phyloP scores from a whole-genome alignment of 2,329 filamentous ascomycete species.

The Pseudogymnoascus sp. region DNA sequence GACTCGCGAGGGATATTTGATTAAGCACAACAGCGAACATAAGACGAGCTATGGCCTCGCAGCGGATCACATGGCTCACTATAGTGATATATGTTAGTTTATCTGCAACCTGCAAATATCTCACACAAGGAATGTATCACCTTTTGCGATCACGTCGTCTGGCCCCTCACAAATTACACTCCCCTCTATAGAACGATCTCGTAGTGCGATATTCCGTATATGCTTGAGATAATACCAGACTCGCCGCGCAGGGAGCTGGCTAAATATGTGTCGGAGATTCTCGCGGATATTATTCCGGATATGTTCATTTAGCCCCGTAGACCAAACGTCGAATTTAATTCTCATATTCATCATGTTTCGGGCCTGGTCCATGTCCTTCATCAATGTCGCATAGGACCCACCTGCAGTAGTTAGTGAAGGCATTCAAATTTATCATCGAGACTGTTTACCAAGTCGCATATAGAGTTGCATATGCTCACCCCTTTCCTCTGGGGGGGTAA shows the following conservation, averaged over 20 bases:
- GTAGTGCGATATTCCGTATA: constrained; percentile 14
- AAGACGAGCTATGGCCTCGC: background rate
- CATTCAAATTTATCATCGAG: background rate
- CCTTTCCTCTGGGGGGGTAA: background rate
- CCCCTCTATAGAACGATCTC: background rate
- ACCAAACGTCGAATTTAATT: constrained; percentile 31
- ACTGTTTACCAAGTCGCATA: background rate
- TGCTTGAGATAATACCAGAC: constrained; percentile 26
- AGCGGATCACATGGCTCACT: constrained; percentile 12
- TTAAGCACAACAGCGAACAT: constrained; percentile 4
- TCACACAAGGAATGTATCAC: constrained; percentile 17
- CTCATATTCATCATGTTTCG: constrained; percentile 27
- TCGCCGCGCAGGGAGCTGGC: constrained; percentile 25
- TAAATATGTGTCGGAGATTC: constrained; percentile 24
- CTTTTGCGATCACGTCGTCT: constrained; percentile 20
- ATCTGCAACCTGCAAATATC: constrained; percentile 6
- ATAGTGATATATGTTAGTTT: constrained; percentile 15
- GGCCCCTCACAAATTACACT: constrained; percentile 15
- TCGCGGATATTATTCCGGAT: constrained; percentile 27
- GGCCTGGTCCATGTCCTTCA: constrained; percentile 25
- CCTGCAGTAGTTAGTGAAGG: constrained; percentile 17
- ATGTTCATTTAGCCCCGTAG: constrained; percentile 27
- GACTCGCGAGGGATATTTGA: background rate
- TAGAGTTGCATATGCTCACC: background rate
- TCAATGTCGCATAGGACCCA: constrained; percentile 22